Evolutionary conservation across 352 stramenopile species (phyloP).

Genomic region (Pythium aquatile): DNA sequence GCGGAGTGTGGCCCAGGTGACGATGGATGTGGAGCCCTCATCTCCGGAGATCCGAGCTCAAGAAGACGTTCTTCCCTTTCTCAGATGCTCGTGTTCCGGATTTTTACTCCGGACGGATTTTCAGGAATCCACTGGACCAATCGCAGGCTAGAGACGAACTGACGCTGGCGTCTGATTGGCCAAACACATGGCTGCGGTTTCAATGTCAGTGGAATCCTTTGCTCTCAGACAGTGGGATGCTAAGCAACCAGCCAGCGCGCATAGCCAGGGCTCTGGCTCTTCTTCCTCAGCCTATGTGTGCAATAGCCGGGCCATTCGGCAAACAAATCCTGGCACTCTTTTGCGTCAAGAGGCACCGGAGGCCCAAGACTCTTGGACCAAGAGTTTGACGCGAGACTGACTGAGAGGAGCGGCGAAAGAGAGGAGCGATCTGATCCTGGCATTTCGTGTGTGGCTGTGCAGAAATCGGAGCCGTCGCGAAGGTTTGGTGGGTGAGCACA

Average conservation of each 20-base stretch:
- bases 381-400: slow-evolving; percentile 15
- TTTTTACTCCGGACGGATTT: not conserved
- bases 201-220: slow-evolving; percentile 14
- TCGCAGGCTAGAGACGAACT: slow-evolving; percentile 3
- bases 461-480: slow-evolving; percentile 20
- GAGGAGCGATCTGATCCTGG: slow-evolving; percentile 25
- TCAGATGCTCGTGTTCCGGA: slow-evolving; percentile 1
- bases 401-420: slow-evolving; percentile 14
- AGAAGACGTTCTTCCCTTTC: slow-evolving; percentile 9
- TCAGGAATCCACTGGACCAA: slow-evolving; percentile 9
- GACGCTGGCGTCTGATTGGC: slow-evolving; percentile 21
- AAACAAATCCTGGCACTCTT: not conserved
- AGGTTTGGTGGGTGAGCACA: slow-evolving; percentile 7
- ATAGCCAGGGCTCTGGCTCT: slow-evolving; percentile 7
- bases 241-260: not conserved
- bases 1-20: not conserved
- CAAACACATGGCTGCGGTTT: slow-evolving; percentile 28
- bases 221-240: slow-evolving; percentile 16
- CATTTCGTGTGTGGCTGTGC: slow-evolving; percentile 1
- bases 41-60: slow-evolving; percentile 2
- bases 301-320: not conserved
- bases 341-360: not conserved
- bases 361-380: not conserved
- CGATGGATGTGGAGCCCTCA: not conserved
- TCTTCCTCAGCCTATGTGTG: slow-evolving; percentile 1